Base-by-base conservation (phyloP, 139 green algal species). In the Chlorella vulgaris region DNA sequence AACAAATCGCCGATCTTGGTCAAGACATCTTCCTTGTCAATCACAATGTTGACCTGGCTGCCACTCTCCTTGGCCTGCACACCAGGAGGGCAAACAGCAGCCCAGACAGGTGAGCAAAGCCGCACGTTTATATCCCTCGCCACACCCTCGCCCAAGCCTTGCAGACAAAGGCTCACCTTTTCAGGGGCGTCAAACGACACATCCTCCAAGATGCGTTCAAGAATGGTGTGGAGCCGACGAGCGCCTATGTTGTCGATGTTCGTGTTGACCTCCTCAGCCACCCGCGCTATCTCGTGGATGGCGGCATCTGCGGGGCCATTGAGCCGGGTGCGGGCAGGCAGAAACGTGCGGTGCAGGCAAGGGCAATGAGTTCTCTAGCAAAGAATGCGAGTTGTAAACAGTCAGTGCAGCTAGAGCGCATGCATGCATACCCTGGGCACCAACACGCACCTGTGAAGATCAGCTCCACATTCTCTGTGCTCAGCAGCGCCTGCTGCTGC, bases 171-270 rank as follows among this genome's bases (percentile, higher is more conserved):
- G 5, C 55, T 4, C 51, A 79, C 73, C 73, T 68, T 79, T 31
- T 99, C 95, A 18, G 96, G 96, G 22, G 96, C 96, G 13, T 91
- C 74, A 79, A 98, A 99, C 63, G 82, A 93, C 39, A 98, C 91
- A 38, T 98, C 93, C 76, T 98, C 95, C 58, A 99, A 62, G 33
- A 99, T 93, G 8, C 93, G 85, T 84, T 99, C 96, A 58, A 99
- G 81, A 2, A 99, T 89, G 18, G 95, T 98, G 88, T 98, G 93
- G 82, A 99, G 86, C 65, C 96, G 89, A 36, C 96, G 86, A 7
- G 96, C 96, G 22, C 95, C 96, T 55, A 99, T 98, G 91, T 99
- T 98, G 82, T 99, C 94, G 58, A 98, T 80, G 29, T 71, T 86
- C 10, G 81, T 84, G 86, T 97, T 96, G 26, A 97, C 89, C 85